Evolutionary conservation across 148 eudicot genomes (phyloP).

Genomic region (Cornus kousa): DNA sequence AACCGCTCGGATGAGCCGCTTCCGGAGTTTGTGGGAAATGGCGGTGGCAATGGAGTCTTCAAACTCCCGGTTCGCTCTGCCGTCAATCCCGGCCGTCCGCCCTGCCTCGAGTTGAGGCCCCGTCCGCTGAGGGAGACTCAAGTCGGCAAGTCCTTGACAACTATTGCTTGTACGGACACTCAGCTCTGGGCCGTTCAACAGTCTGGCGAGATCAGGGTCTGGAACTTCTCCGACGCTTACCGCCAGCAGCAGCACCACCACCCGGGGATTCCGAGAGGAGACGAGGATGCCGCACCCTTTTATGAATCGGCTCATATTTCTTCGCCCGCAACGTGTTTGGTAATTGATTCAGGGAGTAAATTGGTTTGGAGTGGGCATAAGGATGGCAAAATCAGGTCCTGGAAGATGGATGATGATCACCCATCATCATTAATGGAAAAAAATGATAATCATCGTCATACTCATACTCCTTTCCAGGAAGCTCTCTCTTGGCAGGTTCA

Average conservation of each 20-base stretch:
- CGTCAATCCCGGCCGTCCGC: conserved; percentile 77
- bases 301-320: conserved; percentile 56
- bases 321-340: conserved; percentile 62
- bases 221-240: conserved; percentile 36
- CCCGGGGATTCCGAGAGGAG: conserved; percentile 44
- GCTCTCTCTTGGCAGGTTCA: conserved; percentile 85
- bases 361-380: conserved; percentile 95
- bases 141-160: conserved; percentile 70
- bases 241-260: too few species aligned
- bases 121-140: conserved; percentile 95
- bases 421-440: too few species aligned
- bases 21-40: conserved; percentile 55
- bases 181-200: conserved; percentile 97
- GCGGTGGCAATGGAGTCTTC: conserved; percentile 60
- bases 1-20: too few species aligned
- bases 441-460: too few species aligned
- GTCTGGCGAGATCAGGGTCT: conserved; percentile 67
- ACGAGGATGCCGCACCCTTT: conserved; percentile 92
- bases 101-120: conserved; percentile 83
- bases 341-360: conserved; percentile 70
- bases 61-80: conserved; percentile 66
- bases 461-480: conserved; percentile 47
- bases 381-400: conserved; percentile 90
- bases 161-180: conserved; percentile 75
- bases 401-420: conserved; percentile 76